phyloP scores from a whole-genome alignment of 2,329 filamentous ascomycete genomes.

The Colletotrichum lupini region DNA sequence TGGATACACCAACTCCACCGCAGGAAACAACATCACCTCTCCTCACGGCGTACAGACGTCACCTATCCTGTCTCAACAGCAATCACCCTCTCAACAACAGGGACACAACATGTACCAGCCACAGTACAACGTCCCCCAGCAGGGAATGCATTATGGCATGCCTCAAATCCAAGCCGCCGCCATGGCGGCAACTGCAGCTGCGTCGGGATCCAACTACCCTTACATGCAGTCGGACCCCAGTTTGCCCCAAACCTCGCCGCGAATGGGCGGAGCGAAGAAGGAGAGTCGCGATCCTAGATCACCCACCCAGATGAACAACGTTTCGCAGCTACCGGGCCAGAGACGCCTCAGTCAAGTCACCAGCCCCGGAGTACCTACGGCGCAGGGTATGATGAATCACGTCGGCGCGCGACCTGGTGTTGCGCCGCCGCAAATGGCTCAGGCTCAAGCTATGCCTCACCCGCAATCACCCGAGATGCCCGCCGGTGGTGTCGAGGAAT shows the following conservation, averaged over 20 bases:
- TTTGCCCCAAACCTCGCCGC: slow-evolving; percentile 78
- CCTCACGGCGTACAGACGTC: slow-evolving; percentile 79
- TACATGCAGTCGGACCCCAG: slow-evolving; percentile 78
- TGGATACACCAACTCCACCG: slow-evolving; percentile 69
- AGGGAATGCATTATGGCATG: slow-evolving; percentile 85
- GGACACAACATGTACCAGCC: slow-evolving; percentile 84
- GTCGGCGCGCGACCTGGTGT: slow-evolving; percentile 61
- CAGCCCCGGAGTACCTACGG: slow-evolving; percentile 78
- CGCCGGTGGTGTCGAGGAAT: slow-evolving; percentile 81
- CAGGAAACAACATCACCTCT: slow-evolving; percentile 74
- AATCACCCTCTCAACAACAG: slow-evolving; percentile 68
- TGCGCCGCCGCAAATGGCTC: slow-evolving; percentile 68
- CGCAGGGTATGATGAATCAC: slow-evolving; percentile 82
- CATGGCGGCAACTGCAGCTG: slow-evolving; percentile 91
- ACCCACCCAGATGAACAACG: slow-evolving; percentile 76
- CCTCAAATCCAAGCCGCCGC: slow-evolving; percentile 88
- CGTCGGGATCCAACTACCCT: slow-evolving; percentile 82
- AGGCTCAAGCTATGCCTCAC: slow-evolving; percentile 73
- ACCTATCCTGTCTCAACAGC: slow-evolving; percentile 83
- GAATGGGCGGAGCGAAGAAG: slow-evolving; percentile 79
- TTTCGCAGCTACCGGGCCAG: slow-evolving; percentile 66
- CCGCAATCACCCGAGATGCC: slow-evolving; percentile 85
- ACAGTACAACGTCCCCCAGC: slow-evolving; percentile 78
- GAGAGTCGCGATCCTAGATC: slow-evolving; percentile 80
- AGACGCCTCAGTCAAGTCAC: slow-evolving; percentile 82